Evolutionary conservation across 257 asterid genomes (phyloP).

Genomic region (Sherardia arvensis): DNA sequence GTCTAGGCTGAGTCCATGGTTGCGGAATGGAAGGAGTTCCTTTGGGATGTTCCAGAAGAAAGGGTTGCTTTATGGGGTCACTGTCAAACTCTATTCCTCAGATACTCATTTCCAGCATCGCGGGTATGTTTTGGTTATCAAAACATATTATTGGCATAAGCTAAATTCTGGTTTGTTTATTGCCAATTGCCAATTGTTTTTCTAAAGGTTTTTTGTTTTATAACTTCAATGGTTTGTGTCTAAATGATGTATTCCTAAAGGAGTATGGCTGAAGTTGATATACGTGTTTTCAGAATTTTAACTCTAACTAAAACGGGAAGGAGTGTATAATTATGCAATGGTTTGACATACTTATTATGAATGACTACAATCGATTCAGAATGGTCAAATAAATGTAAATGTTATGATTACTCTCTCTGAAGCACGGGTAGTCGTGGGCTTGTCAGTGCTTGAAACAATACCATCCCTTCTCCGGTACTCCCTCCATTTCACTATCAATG

Average conservation of each 20-base stretch:
- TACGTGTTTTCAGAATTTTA: not conserved
- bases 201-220: not conserved
- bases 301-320: not conserved
- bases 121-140: constrained; percentile 41
- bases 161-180: not conserved
- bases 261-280: not conserved
- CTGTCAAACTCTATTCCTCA: constrained; percentile 86
- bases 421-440: not conserved
- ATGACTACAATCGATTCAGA: not conserved
- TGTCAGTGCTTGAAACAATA: not conserved
- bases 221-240: no score
- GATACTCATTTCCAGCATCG: constrained; percentile 78
- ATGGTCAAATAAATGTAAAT: not conserved
- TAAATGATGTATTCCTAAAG: no score
- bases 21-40: constrained; percentile 95
- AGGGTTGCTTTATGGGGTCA: constrained; percentile 95
- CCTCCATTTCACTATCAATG: no score
- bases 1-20: constrained; percentile 98
- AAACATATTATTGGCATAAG: not conserved
- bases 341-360: not conserved
- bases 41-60: constrained; percentile 98
- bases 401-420: not conserved
- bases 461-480: not conserved
- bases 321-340: not conserved
- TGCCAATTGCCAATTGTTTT: not conserved